These are phyloP conservation scores for Cercospora sojina DNA, from an alignment of 2,329 filamentous ascomycete species.

Conservation along the genomic window DNA sequence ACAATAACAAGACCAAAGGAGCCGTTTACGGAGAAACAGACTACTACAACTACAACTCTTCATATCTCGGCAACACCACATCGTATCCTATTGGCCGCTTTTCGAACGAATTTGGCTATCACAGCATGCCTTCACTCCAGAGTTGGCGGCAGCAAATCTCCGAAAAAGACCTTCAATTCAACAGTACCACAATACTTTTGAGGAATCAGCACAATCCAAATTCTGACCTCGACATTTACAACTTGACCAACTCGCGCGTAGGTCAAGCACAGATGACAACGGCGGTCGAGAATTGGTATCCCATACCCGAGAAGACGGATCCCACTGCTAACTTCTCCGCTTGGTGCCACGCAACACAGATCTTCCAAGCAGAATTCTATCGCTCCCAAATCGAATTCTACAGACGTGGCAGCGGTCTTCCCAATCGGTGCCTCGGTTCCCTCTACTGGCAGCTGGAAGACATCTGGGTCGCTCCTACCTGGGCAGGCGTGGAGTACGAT, in stretches of 20 bases:
- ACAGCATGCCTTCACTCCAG: conserved; percentile 61
- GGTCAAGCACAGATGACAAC: conserved; percentile 60
- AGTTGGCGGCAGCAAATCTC: conserved; percentile 57
- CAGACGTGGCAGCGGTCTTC: conserved; percentile 57
- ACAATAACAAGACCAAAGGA: conserved; percentile 54
- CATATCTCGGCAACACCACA: conserved; percentile 54
- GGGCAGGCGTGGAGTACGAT: conserved; percentile 63
- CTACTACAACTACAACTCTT: conserved; percentile 57
- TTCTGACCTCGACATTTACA: conserved; percentile 49
- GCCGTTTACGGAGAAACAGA: conserved; percentile 59
- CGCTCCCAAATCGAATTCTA: conserved; percentile 62
- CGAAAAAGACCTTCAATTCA: conserved; percentile 56
- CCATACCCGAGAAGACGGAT: conserved; percentile 54
- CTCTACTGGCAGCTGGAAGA: conserved; percentile 68
- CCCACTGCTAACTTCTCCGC: conserved; percentile 58
- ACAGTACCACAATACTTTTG: conserved; percentile 55
- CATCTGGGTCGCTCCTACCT: conserved; percentile 59
- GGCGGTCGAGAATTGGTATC: conserved; percentile 58
- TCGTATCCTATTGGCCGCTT: conserved; percentile 60
- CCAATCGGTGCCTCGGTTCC: conserved; percentile 58
- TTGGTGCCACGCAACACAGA: conserved; percentile 62
- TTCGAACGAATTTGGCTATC: conserved; percentile 64
- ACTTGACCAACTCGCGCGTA: conserved; percentile 45
- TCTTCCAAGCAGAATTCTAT: conserved; percentile 65
- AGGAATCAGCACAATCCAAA: conserved; percentile 61